Conservation (phyloP, 192 early-diverging fungal genomes). For the Paraglomus brasilianum region DNA sequence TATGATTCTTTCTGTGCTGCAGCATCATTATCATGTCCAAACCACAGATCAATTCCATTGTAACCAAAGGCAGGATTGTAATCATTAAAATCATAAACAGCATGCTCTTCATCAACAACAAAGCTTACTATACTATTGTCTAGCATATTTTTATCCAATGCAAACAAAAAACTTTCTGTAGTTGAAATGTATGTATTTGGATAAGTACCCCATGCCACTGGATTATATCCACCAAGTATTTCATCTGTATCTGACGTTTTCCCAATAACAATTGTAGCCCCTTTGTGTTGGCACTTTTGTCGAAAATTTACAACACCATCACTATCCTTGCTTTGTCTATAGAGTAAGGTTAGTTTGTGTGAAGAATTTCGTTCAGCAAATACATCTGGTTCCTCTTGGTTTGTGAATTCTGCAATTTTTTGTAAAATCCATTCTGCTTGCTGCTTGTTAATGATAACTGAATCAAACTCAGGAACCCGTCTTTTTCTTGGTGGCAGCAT, state of each 20-base stretch:
- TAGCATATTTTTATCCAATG: background rate
- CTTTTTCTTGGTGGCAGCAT: too few relatives aligned
- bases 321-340: too few relatives aligned
- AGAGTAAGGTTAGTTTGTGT: too few relatives aligned
- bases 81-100: background rate
- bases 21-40: background rate
- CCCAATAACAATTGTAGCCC: background rate
- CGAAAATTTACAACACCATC: too few relatives aligned
- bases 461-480: too few relatives aligned
- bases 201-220: background rate
- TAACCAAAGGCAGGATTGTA: background rate
- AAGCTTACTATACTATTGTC: background rate
- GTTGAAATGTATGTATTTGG: background rate
- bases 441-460: too few relatives aligned
- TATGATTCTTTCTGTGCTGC: background rate
- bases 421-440: too few relatives aligned
- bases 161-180: slow-evolving; percentile 5
- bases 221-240: background rate
- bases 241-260: background rate
- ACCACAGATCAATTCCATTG: background rate
- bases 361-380: too few relatives aligned
- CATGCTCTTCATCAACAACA: background rate
- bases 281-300: background rate
- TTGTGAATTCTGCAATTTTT: too few relatives aligned
- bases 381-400: too few relatives aligned